These are phyloP conservation scores for Apiotrichum gracile DNA, from an alignment of 1,284 basidiomycete species.

Conservation along the genomic window DNA sequence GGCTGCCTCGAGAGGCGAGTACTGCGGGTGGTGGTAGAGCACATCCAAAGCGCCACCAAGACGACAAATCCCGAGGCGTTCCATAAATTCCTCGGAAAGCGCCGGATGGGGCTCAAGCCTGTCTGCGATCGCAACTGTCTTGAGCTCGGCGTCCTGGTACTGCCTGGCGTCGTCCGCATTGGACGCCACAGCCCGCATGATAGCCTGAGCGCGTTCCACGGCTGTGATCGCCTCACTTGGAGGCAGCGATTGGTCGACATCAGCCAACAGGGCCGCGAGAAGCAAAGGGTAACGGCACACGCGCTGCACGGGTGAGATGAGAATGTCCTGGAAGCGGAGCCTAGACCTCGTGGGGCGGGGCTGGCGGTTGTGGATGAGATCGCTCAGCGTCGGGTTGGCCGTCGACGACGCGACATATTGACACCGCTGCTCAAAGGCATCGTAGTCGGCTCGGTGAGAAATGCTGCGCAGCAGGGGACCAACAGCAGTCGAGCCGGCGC, in stretches of 20 bases:
- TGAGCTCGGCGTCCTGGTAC: slow-evolving; percentile 58
- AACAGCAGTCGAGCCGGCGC: slow-evolving; percentile 74
- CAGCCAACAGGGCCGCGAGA: slow-evolving; percentile 61
- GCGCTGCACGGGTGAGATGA: slow-evolving; percentile 83
- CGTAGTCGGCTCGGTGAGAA: slow-evolving; percentile 61
- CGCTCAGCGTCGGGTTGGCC: slow-evolving; percentile 30
- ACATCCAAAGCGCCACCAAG: slow-evolving; percentile 78
- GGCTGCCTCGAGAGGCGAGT: slow-evolving; percentile 45
- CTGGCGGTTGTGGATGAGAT: slow-evolving; percentile 33
- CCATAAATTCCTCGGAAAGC: slow-evolving; percentile 54
- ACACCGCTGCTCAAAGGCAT: slow-evolving; percentile 71
- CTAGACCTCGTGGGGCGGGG: slow-evolving; percentile 26
- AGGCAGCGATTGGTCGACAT: slow-evolving; percentile 18
- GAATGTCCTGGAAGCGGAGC: slow-evolving; percentile 64
- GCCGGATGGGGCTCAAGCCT: slow-evolving; percentile 53
- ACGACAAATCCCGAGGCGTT: slow-evolving; percentile 64
- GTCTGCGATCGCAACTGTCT: slow-evolving; percentile 63
- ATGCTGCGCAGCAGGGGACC: slow-evolving; percentile 63
- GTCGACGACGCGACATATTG: slow-evolving; percentile 51
- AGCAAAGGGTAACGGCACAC: slow-evolving; percentile 88
- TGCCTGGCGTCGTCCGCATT: slow-evolving; percentile 54
- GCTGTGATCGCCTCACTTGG: slow-evolving; percentile 3
- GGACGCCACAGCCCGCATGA: slow-evolving; percentile 58
- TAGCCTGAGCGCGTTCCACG: slow-evolving; percentile 39
- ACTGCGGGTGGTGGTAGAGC: slow-evolving; percentile 57